Base-by-base conservation (phyloP, 257 asterid genomes). In the Ophiorrhiza pumila region DNA sequence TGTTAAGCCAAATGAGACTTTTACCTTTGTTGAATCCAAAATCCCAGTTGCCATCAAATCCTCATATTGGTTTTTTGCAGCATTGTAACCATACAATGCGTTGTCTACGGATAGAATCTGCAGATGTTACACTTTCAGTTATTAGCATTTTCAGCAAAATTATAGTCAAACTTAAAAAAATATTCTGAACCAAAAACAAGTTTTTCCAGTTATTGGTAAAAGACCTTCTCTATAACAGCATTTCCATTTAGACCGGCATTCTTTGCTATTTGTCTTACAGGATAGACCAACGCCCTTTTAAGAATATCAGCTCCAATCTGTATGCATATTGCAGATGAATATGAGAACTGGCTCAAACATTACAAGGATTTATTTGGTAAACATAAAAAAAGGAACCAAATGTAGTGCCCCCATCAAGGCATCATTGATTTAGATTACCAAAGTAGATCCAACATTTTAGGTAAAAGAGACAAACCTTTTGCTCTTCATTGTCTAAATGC, bases 251-350 rank as follows among this genome's bases (percentile, higher is more conserved):
- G 83, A 55, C 95, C 97, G 69, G 97, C 96, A 65, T 92, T 92
- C 78, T 85, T 85, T 25, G 96, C 95, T 1, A 92, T 92, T 91
- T 85, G 96, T 78, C 93, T 82, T 59, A 86, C 76, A 35, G 97
- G 97, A 86, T 92, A 92, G 29, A 82, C 72, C 80, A 92, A 74
- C 27, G 97, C 96, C 71, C 90, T 80, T 87, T 81, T 90, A 2
- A 87, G 52, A 47, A 92, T 92, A 71, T 88, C 96, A 1, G 96
- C 97, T 76, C 97, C 97, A n/a, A 92, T 84, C 97, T 92, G 88
- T 49, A 60, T 32, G 53, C 18, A 23, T 41, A 2, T 34, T 43
- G 11, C 57, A 75, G 65, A 68, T 22, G 13, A n/a, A 49, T 27
- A 52, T 50, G 63, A 34, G 3, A 11, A 52, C n/a, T 32, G 14